phyloP scores from a whole-genome alignment of 1,284 basidiomycete genomes.

The Puccinia hordei region DNA sequence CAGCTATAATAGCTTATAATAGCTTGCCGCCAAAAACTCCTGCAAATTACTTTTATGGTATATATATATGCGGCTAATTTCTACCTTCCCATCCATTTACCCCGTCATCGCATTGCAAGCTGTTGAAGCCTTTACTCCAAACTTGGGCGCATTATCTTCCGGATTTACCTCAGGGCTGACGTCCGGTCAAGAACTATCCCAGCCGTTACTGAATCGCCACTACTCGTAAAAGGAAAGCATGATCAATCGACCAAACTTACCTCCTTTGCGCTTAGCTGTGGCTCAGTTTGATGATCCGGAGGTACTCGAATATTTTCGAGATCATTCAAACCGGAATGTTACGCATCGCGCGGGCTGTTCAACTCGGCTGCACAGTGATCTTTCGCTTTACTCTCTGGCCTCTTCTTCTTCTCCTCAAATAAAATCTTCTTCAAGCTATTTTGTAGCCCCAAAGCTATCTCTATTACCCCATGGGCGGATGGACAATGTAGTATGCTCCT shows the following conservation, averaged over 20 bases:
- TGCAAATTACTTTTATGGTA: constrained; percentile 1
- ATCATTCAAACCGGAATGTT: background rate
- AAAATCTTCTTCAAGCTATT: background rate
- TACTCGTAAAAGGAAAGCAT: constrained; percentile 1
- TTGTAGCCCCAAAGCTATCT: background rate
- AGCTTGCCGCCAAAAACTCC: background rate
- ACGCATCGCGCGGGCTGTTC: background rate
- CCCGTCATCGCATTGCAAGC: constrained; percentile 4
- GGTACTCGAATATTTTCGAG: background rate
- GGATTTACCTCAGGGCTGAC: background rate
- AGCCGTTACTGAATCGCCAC: background rate
- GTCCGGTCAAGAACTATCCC: background rate
- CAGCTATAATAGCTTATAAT: background rate
- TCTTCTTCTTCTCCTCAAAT: background rate
- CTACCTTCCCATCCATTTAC: constrained; percentile 11
- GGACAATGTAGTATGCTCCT: background rate
- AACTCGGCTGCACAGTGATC: constrained; percentile 17
- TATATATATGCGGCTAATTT: constrained; percentile 11
- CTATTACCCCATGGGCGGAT: background rate
- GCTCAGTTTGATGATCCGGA: constrained; percentile 15
- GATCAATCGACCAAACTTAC: constrained; percentile 44
- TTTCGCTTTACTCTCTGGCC: constrained; percentile 44
- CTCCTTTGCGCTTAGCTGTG: constrained; percentile 36
- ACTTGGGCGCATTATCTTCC: background rate
- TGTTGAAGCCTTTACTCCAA: constrained; percentile 8